Percentiles rank a stretch among this genome's conserved stretches.
These are phyloP conservation scores for Xerocomus nothofagi DNA, from an alignment of 1,284 basidiomycete species.

Conservation along the genomic window DNA sequence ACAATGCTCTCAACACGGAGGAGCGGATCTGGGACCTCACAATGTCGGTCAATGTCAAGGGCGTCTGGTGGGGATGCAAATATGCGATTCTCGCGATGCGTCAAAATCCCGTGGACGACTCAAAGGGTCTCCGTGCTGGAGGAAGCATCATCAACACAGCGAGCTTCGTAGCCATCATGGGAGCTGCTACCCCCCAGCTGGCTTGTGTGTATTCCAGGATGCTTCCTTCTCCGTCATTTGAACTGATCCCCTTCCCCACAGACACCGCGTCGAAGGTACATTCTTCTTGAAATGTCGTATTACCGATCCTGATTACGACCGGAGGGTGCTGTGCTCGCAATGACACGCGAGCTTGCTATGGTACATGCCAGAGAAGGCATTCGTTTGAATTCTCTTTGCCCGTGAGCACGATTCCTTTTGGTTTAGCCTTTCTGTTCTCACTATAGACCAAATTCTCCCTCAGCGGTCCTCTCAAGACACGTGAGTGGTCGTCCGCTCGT, in stretches of 20 bases:
- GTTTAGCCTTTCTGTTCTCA: conserved; percentile 8
- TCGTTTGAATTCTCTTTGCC: conserved; percentile 92
- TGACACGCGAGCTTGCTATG: conserved; percentile 97
- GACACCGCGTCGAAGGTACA: conserved; percentile 83
- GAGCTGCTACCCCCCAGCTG: conserved; percentile 93
- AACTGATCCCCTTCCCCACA: conserved; percentile 33
- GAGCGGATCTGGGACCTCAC: conserved; percentile 95
- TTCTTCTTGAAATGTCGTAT: not conserved
- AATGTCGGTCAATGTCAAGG: conserved; percentile 94
- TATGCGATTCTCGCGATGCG: conserved; percentile 96
- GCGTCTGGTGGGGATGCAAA: conserved; percentile 99
- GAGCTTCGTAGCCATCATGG: conserved; percentile 91
- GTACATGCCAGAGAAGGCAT: conserved; percentile 97
- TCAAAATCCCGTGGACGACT: conserved; percentile 79
- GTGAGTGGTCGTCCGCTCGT: conserved; percentile 43
- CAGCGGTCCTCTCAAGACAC: conserved; percentile 90
- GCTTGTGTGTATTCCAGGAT: conserved; percentile 64
- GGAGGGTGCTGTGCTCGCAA: conserved; percentile 93
- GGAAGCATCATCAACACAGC: conserved; percentile 98
- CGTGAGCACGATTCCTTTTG: conserved; percentile 53
- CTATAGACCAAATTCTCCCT: conserved; percentile 3
- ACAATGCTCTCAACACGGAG: conserved; percentile 93
- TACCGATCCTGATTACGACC: conserved; percentile 12
- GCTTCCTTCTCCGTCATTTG: not conserved
- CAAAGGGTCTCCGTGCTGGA: conserved; percentile 78